Evolutionary conservation across 352 stramenopile genomes (phyloP).

Genomic region (Phytophthora multivora): DNA sequence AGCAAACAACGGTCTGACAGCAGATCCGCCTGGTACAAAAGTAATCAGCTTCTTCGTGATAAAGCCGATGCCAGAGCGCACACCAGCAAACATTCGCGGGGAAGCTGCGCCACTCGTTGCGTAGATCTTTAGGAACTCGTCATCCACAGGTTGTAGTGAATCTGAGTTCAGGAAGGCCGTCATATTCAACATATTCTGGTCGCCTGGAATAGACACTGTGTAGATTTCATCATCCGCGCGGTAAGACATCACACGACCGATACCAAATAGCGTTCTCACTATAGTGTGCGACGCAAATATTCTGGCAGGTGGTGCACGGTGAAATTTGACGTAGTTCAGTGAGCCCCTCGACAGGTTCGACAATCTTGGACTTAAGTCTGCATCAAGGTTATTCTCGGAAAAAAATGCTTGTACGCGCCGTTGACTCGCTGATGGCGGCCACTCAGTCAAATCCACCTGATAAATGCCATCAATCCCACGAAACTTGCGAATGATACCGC

Average conservation of each 20-base stretch:
- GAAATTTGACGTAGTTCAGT: slow-evolving; percentile 64
- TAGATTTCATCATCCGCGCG: slow-evolving; percentile 77
- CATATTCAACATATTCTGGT: slow-evolving; percentile 44
- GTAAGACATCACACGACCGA: slow-evolving; percentile 65
- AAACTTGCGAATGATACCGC: slow-evolving; percentile 74
- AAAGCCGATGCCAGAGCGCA: slow-evolving; percentile 74
- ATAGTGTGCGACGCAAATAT: slow-evolving; percentile 57
- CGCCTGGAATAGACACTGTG: slow-evolving; percentile 53
- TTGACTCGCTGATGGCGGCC: slow-evolving; percentile 37
- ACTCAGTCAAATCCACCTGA: slow-evolving; percentile 77
- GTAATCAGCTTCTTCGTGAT: slow-evolving; percentile 83
- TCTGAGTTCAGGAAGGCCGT: slow-evolving; percentile 54
- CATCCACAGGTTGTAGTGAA: slow-evolving; percentile 49
- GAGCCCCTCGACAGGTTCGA: slow-evolving; percentile 48
- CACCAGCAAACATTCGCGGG: slow-evolving; percentile 74
- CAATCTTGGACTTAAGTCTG: slow-evolving; percentile 42
- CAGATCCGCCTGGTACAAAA: slow-evolving; percentile 60
- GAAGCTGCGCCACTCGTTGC: slow-evolving; percentile 33
- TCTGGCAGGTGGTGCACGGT: slow-evolving; percentile 41
- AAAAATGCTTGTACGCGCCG: slow-evolving; percentile 64
- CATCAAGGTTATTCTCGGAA: slow-evolving; percentile 55
- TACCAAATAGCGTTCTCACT: slow-evolving; percentile 82
- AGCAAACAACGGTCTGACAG: slow-evolving; percentile 55
- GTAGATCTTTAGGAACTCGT: slow-evolving; percentile 40
- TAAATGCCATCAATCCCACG: slow-evolving; percentile 81